Base-by-base conservation (phyloP, 2,329 filamentous ascomycete genomes). In the Aureobasidium sp. region DNA sequence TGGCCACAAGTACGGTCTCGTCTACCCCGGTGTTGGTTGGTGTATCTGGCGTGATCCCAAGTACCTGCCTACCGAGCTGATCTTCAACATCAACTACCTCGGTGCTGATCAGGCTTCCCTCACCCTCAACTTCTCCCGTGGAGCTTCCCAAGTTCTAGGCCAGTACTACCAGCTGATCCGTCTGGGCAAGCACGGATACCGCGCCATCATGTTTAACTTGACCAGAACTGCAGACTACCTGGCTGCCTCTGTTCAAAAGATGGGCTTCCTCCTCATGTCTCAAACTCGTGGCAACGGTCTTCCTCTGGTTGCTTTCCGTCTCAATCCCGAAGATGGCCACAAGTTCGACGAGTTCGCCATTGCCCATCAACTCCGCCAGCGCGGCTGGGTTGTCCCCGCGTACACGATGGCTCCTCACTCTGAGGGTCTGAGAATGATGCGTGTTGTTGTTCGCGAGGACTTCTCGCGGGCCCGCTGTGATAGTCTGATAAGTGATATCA, bases 71-170 rank as follows among this genome's bases (percentile, higher is more conserved):
- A 87, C 95, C 76, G 95, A 98, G 75, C 90, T 98, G 27, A 94
- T 98, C 73, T 98, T 98, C 88, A 98, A 97, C 86, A 98, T 98
- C 87, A 98, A 98, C 87, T 98, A 98, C 82, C 91, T 98, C 8
- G 95, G 95, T 58, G 95, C 95, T 16, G 94, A 98, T 76, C 95
- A 98, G 78, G 92, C 94, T 2, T 97, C 94, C 3, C 98, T 98
- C 82, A 98, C 95, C 0, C 89, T 98, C 67, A 98, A 98, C 85
- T 98, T 98, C 85, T 97, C 93, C 76, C 97, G 97, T 79, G 95
- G 95, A 66, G 95, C 95, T 16, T 94, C 92, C 8, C 95, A 98
- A 77, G 93, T 98, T 75, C 97, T 98, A 68, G 95, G 93, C 33
- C 95, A 98, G 81, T 98, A 98, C 84, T 98, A 98, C 84, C 95